A percentile compares a stretch with the other conserved stretches of the same genome.
Evolutionary conservation across 331 rosid genomes (phyloP).

Genomic region (Pyrus hybrid): DNA sequence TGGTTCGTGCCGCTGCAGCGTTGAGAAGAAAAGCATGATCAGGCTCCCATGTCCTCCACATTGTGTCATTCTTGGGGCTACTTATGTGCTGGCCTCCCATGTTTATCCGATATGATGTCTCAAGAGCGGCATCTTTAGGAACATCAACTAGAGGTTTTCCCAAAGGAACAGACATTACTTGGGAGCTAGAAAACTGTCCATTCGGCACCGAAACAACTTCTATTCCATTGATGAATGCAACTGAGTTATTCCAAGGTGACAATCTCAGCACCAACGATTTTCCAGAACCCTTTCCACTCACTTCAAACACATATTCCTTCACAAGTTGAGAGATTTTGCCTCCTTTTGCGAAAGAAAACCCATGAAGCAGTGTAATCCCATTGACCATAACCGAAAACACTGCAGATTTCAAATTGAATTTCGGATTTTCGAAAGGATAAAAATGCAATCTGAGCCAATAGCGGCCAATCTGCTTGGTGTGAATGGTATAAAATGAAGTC

Average conservation of each 20-base stretch:
- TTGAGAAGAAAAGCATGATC: conserved; percentile 26
- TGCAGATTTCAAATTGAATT: conserved; percentile 28
- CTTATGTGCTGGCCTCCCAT: conserved; percentile 25
- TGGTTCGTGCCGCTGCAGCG: conserved; percentile 22
- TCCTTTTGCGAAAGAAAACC: conserved; percentile 19
- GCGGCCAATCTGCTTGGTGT: conserved; percentile 22
- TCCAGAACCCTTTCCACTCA: conserved; percentile 11
- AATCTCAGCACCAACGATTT: conserved; percentile 21
- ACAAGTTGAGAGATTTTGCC: background rate
- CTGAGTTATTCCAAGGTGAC: conserved; percentile 29
- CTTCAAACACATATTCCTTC: conserved; percentile 26
- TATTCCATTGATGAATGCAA: conserved; percentile 40
- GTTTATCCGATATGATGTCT: conserved; percentile 30
- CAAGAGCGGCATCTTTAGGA: background rate
- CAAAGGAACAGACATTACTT: conserved; percentile 18
- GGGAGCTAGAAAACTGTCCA: conserved; percentile 9
- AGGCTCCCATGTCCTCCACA: conserved; percentile 25
- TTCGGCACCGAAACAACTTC: conserved; percentile 33
- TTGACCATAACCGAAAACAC: conserved; percentile 33
- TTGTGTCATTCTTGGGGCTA: no score
- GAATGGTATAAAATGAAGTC: conserved; percentile 22
- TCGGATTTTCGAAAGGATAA: conserved; percentile 24
- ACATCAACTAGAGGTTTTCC: background rate
- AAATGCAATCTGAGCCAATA: conserved; percentile 41
- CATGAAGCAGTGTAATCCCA: conserved; percentile 20